Evolutionary conservation across 805 yeast species (phyloP).

Genomic region (Suhomyces canberraensis): DNA sequence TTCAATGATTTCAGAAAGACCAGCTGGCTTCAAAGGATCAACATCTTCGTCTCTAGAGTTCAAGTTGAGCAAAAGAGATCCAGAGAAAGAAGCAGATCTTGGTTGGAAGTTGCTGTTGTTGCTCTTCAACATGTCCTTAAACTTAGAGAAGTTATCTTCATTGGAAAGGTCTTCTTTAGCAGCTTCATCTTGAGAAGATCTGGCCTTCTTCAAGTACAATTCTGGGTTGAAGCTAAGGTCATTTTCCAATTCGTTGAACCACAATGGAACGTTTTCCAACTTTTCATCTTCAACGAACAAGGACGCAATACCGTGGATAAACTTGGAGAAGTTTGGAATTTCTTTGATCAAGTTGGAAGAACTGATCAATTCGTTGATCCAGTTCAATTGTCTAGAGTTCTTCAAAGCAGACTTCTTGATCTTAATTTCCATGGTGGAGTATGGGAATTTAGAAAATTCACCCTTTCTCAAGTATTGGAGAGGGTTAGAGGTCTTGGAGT

Average conservation of each 20-base stretch:
- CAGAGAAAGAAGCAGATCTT: constrained; percentile 39
- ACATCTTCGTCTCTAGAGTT: constrained; percentile 5
- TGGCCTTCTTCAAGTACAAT: constrained; percentile 10
- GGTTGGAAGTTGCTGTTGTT: constrained; percentile 29
- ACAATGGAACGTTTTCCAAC: constrained; percentile 85
- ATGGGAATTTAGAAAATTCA: constrained; percentile 80
- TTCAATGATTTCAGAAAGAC: constrained; percentile 4
- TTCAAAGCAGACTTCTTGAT: constrained; percentile 37
- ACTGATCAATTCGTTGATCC: constrained; percentile 85
- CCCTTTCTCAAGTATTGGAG: constrained; percentile 76
- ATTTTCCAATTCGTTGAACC: constrained; percentile 85
- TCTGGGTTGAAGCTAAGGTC: constrained; percentile 18
- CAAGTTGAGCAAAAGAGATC: constrained; percentile 23
- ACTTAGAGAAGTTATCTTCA: constrained; percentile 43
- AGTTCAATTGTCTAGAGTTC: constrained; percentile 48
- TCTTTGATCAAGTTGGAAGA: constrained; percentile 80
- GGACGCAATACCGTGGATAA: constrained; percentile 87
- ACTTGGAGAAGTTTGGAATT: constrained; percentile 90
- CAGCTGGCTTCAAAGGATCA: not conserved
- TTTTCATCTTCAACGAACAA: constrained; percentile 87
- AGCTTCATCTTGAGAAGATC: constrained; percentile 7
- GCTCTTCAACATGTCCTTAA: constrained; percentile 37
- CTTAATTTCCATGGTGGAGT: constrained; percentile 84
- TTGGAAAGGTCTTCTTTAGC: constrained; percentile 40
- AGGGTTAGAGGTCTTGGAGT: constrained; percentile 68